Conservation (phyloP, 1,139 yeast genomes). For the Hansenula sp. region DNA sequence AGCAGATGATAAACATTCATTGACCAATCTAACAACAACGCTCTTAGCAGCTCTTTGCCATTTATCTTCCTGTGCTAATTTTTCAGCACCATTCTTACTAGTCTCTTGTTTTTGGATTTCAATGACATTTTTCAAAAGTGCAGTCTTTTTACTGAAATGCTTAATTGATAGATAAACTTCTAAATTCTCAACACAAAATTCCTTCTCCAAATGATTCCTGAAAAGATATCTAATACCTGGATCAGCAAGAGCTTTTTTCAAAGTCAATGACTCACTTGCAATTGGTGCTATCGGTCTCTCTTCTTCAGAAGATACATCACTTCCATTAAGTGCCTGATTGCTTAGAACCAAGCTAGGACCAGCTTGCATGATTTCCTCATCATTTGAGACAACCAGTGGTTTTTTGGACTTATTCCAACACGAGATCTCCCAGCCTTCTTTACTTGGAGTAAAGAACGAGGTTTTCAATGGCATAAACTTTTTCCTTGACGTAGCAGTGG, state of each 20-base stretch:
- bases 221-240: conserved; percentile 78
- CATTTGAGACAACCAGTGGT: conserved; percentile 12
- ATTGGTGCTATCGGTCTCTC: conserved; percentile 1
- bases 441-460: conserved; percentile 35
- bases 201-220: conserved; percentile 56
- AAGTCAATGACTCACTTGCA: conserved; percentile 16
- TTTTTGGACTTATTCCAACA: conserved; percentile 29
- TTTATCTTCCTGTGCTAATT: conserved; percentile 1
- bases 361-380: conserved; percentile 14
- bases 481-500: background rate
- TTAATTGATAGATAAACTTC: conserved; percentile 63
- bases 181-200: conserved; percentile 72
- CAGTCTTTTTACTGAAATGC: conserved; percentile 36
- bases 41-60: conserved; percentile 19
- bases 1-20: conserved; percentile 52
- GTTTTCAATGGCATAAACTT: conserved; percentile 24
- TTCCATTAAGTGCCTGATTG: conserved; percentile 12
- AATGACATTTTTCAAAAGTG: conserved; percentile 29
- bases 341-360: conserved; percentile 13
- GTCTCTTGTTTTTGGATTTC: conserved; percentile 19
- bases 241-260: conserved; percentile 56
- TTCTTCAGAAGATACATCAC: conserved; percentile 6
- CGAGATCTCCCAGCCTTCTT: conserved; percentile 33
- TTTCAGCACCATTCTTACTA: conserved; percentile 1
- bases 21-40: conserved; percentile 42